A percentile compares a stretch with the other conserved stretches of the same genome.
Evolutionary conservation across 257 asterid species (phyloP).

Genomic region (Nicotiana tomentosiformis): DNA sequence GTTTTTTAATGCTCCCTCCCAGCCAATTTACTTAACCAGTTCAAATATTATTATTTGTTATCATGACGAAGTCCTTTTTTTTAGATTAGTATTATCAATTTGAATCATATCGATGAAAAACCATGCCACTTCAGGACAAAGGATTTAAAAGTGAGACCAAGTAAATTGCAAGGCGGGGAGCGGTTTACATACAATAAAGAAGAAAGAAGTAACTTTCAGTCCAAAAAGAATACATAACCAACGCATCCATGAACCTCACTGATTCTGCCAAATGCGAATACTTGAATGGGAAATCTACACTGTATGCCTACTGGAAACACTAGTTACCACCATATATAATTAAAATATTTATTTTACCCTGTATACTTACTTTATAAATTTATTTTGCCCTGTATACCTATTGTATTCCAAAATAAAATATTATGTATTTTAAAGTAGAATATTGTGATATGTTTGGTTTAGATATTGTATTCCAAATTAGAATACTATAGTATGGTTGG

Average conservation of each 20-base stretch:
- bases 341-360: no score
- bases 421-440: no score
- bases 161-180: neutral
- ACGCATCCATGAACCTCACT: neutral
- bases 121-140: neutral
- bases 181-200: neutral
- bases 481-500: no score
- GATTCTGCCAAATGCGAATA: neutral
- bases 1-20: neutral
- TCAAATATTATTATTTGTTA: neutral
- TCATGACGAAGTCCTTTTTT: neutral
- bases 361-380: no score
- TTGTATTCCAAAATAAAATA: no score
- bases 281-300: neutral
- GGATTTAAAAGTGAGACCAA: neutral
- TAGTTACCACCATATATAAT: no score
- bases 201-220: neutral
- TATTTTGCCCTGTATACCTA: no score
- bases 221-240: neutral
- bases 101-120: neutral
- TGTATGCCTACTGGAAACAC: no score
- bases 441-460: no score
- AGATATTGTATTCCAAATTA: no score
- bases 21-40: neutral
- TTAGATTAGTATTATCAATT: neutral